Percentiles rank a stretch among this genome's conserved stretches.
Conservation (phyloP, 177 flowering plant species). For the Telopea speciosissima region DNA sequence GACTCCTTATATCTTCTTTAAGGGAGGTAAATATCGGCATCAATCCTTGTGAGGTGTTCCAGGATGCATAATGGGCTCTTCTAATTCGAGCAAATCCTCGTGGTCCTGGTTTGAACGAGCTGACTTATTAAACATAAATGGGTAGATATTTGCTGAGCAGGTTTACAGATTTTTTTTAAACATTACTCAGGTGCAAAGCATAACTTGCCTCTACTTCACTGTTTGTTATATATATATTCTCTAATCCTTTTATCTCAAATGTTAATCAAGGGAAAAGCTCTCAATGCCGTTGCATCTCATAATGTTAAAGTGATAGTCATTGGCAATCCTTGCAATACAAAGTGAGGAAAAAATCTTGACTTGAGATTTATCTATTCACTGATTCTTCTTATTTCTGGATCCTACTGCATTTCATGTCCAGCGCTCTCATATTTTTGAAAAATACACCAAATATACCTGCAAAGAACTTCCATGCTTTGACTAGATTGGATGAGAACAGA, state of each 20-base stretch:
- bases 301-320: constrained; percentile 93
- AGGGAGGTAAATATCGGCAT: constrained; percentile 88
- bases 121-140: constrained; percentile 78
- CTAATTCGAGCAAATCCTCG: constrained; percentile 97
- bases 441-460: constrained; percentile 96
- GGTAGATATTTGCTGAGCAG: constrained; percentile 92
- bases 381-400: constrained; percentile 9
- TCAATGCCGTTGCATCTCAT: constrained; percentile 88
- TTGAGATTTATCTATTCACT: not conserved
- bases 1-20: constrained; percentile 85
- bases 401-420: constrained; percentile 22
- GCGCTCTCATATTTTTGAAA: constrained; percentile 91
- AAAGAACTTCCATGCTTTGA: constrained; percentile 92
- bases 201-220: not conserved
- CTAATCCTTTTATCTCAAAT: constrained; percentile 9
- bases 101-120: constrained; percentile 99
- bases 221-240: not conserved
- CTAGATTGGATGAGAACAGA: constrained; percentile 94
- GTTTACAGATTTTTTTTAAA: constrained; percentile 18
- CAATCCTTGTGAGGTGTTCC: constrained; percentile 82
- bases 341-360: constrained; percentile 38
- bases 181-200: no score
- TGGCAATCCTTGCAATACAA: constrained; percentile 98
- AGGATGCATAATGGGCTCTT: constrained; percentile 93
- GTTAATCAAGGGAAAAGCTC: constrained; percentile 75